Percentiles rank a stretch among this genome's conserved stretches.
Evolutionary conservation across 352 stramenopile species (phyloP).

Genomic region (Globisporangium sylvaticum): DNA sequence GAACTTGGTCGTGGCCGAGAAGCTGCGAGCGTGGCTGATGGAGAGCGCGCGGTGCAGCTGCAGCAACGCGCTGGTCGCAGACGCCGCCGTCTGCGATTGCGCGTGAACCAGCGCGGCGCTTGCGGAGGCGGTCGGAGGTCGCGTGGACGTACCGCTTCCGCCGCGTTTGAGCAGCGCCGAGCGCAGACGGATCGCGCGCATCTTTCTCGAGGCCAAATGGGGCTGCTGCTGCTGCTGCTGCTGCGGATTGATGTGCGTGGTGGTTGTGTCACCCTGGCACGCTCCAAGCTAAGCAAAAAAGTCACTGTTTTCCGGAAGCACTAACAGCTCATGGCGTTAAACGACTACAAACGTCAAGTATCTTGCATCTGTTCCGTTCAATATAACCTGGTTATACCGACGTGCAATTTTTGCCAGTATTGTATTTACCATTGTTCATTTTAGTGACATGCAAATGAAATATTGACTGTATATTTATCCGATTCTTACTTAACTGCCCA

Average conservation of each 20-base stretch:
- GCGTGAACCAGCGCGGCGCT: not conserved
- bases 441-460: not conserved
- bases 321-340: not conserved
- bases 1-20: conserved; percentile 37
- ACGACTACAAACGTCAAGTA: not conserved
- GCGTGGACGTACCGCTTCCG: not conserved
- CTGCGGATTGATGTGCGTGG: not conserved
- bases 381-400: not conserved
- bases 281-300: not conserved
- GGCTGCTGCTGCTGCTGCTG: not conserved
- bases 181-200: conserved; percentile 14
- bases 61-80: conserved; percentile 3
- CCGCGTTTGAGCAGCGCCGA: conserved; percentile 3
- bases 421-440: not conserved
- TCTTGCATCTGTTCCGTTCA: not conserved
- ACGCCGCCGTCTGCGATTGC: not conserved
- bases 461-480: not conserved
- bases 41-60: not conserved
- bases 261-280: not conserved
- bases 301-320: not conserved
- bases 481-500: not conserved
- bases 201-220: not conserved
- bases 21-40: conserved; percentile 3
- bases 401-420: not conserved
- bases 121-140: not conserved